A percentile compares a stretch with the other conserved stretches of the same genome.
These are phyloP conservation scores for Helianthus annuus DNA, from an alignment of 129 eudicot genomes.

Conservation along the genomic window DNA sequence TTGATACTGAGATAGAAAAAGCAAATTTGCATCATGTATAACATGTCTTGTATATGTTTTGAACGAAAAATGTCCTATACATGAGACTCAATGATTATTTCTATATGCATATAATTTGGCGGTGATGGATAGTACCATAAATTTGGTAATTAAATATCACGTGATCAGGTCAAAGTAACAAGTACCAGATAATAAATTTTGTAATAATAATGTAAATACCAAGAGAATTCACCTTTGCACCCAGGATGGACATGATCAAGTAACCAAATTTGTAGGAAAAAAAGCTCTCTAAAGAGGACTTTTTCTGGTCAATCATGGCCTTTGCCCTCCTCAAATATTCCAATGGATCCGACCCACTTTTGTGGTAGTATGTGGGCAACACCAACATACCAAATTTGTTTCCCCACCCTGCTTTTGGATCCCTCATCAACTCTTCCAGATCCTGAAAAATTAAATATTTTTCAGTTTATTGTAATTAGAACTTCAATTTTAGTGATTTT, in stretches of 20 bases:
- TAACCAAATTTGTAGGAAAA: conserved; percentile 52
- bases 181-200: not conserved
- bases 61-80: too few species aligned
- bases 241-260: conserved; percentile 47
- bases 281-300: conserved; percentile 63
- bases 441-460: conserved; percentile 34
- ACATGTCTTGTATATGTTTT: too few species aligned
- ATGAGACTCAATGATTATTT: too few species aligned
- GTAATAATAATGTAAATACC: not conserved
- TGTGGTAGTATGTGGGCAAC: conserved; percentile 54
- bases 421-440: conserved; percentile 41
- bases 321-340: conserved; percentile 63
- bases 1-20: too few species aligned
- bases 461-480: too few species aligned
- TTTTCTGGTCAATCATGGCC: conserved; percentile 71
- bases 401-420: conserved; percentile 56
- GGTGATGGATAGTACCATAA: too few species aligned
- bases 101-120: too few species aligned
- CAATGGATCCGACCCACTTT: conserved; percentile 48
- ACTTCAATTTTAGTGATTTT: too few species aligned
- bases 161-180: too few species aligned
- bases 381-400: conserved; percentile 73
- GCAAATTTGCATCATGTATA: too few species aligned
- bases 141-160: too few species aligned
- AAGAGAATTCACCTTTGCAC: conserved; percentile 56